A percentile compares a stretch with the other conserved stretches of the same genome.
These are phyloP conservation scores for Hypholoma fasciculare DNA, from an alignment of 768 basidiomycete genomes.

Conservation along the genomic window DNA sequence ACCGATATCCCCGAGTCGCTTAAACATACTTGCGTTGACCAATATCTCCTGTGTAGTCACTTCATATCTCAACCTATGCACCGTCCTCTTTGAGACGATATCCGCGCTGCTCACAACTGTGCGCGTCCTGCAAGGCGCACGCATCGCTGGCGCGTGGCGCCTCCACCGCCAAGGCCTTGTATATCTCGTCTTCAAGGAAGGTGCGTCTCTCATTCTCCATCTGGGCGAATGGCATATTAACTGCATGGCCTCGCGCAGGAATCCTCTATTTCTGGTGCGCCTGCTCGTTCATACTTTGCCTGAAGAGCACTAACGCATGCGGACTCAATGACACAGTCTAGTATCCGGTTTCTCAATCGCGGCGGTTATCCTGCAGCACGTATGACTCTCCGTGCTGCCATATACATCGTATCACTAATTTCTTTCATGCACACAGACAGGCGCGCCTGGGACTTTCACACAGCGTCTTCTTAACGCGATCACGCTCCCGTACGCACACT, in stretches of 20 bases:
- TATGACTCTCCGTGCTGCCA: not conserved
- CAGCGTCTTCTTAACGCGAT: constrained; percentile 15
- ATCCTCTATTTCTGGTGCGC: constrained; percentile 5
- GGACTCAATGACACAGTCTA: not conserved
- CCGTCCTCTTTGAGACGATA: constrained; percentile 1
- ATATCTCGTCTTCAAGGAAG: constrained; percentile 4
- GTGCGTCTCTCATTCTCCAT: not conserved
- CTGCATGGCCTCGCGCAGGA: not conserved
- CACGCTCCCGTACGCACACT: constrained; percentile 11
- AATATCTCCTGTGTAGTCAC: not conserved
- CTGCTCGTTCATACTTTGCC: not conserved
- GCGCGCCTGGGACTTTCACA: constrained; percentile 4
- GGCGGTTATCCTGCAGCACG: constrained; percentile 1
- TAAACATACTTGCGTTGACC: not conserved
- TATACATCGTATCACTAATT: not conserved
- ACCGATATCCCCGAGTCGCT: not conserved
- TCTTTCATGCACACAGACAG: not conserved
- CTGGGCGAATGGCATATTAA: not conserved
- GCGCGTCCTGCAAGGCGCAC: not conserved
- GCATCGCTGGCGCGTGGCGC: not conserved
- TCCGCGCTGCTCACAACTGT: not conserved
- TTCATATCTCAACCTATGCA: not conserved
- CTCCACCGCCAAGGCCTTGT: not conserved
- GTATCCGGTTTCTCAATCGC: constrained; percentile 4
- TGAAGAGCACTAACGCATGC: not conserved